These are phyloP conservation scores for Penicillium aurantiogriseum DNA, from an alignment of 2,329 filamentous ascomycete genomes.

Conservation along the genomic window DNA sequence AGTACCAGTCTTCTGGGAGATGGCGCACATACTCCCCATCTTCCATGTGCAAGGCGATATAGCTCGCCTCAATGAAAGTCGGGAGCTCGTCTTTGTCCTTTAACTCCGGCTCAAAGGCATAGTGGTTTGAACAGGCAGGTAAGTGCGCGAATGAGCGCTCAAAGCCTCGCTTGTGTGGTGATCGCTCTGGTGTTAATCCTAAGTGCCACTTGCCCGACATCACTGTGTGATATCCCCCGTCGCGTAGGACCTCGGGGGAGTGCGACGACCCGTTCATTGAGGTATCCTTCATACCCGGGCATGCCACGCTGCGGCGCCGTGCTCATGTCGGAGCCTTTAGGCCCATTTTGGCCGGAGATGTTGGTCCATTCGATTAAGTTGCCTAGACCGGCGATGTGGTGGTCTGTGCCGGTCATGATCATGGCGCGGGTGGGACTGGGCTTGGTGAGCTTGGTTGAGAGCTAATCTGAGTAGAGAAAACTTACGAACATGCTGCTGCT, in stretches of 20 bases:
- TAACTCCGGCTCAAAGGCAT: conserved; percentile 52
- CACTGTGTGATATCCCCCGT: conserved; percentile 59
- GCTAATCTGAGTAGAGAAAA: neutral
- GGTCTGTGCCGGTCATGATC: conserved; percentile 65
- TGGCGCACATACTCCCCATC: conserved; percentile 47
- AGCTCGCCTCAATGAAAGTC: conserved; percentile 42
- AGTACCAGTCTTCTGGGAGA: conserved; percentile 55
- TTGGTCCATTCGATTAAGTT: conserved; percentile 61
- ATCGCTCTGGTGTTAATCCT: conserved; percentile 57
- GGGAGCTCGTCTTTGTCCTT: conserved; percentile 43
- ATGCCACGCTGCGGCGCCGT: conserved; percentile 56
- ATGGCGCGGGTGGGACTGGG: conserved; percentile 59
- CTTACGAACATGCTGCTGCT: conserved; percentile 60
- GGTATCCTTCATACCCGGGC: conserved; percentile 63
- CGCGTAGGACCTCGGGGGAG: conserved; percentile 59
- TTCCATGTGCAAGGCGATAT: conserved; percentile 48
- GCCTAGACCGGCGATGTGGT: conserved; percentile 55
- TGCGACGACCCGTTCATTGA: conserved; percentile 59
- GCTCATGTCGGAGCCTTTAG: conserved; percentile 51
- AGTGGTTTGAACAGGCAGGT: conserved; percentile 61
- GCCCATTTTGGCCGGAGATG: conserved; percentile 53
- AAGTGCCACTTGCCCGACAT: conserved; percentile 66
- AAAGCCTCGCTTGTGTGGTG: conserved; percentile 58
- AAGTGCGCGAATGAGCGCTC: conserved; percentile 59
- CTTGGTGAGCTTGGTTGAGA: neutral